Evolutionary conservation across 345 rosid genomes (phyloP).

Genomic region (Geranium brycei): DNA sequence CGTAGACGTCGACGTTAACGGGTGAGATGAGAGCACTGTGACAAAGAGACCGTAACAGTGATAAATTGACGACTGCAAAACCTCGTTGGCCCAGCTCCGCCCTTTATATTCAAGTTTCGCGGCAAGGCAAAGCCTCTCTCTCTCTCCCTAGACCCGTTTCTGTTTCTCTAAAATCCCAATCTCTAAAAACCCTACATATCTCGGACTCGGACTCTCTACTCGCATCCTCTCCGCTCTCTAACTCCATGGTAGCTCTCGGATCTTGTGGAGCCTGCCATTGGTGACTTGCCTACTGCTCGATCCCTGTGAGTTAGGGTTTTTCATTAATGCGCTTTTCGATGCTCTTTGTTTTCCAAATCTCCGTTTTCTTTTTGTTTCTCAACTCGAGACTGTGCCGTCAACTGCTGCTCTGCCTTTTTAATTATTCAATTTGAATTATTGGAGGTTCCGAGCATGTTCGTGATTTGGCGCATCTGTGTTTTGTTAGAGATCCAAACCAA

Average conservation of each 20-base stretch:
- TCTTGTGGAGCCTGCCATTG: constrained; percentile 7
- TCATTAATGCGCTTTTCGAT: neutral
- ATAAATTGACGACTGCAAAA: neutral
- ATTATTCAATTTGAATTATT: neutral
- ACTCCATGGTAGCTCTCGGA: constrained; percentile 1
- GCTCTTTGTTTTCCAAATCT: no score
- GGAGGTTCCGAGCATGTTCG: neutral
- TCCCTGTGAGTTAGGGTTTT: constrained; percentile 5
- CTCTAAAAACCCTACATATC: neutral
- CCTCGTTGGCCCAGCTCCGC: constrained; percentile 1
- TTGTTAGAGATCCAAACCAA: neutral
- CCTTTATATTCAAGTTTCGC: constrained; percentile 78
- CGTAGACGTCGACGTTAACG: neutral
- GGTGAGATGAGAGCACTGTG: neutral
- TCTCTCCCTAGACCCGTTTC: constrained; percentile 1
- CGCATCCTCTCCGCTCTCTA: neutral
- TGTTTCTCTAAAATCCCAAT: neutral
- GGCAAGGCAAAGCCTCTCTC: constrained; percentile 30
- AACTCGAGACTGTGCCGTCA: neutral
- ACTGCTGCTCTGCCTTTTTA: neutral
- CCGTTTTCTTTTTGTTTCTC: neutral
- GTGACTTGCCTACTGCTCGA: constrained; percentile 1
- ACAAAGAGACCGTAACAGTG: neutral
- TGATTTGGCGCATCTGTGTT: neutral
- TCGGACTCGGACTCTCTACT: neutral